These are phyloP conservation scores for Exserohilum turcica DNA, from an alignment of 2,329 filamentous ascomycete species.

Conservation along the genomic window DNA sequence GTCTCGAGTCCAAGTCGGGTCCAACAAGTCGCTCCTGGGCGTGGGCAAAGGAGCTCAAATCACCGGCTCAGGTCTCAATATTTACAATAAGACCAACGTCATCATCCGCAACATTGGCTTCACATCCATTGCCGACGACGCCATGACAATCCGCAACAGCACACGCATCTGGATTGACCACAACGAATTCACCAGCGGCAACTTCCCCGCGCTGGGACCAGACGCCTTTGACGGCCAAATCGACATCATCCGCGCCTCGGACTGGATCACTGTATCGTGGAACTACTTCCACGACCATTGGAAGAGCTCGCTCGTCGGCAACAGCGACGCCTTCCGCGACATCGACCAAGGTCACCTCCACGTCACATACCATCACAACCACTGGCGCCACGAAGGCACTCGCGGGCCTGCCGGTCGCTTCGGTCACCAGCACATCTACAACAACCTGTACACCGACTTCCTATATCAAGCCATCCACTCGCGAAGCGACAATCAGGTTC, in stretches of 20 bases:
- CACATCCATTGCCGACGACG: conserved; percentile 64
- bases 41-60: conserved; percentile 50
- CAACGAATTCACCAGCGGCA: conserved; percentile 66
- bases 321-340: conserved; percentile 61
- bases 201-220: conserved; percentile 63
- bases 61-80: conserved; percentile 57
- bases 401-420: conserved; percentile 68
- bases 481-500: conserved; percentile 52
- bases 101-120: conserved; percentile 68
- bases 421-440: conserved; percentile 68
- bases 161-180: conserved; percentile 69
- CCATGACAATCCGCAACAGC: conserved; percentile 63
- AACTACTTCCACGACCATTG: conserved; percentile 64
- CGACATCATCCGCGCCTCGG: conserved; percentile 66
- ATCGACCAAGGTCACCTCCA: conserved; percentile 67
- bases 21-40: conserved; percentile 51
- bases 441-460: conserved; percentile 52
- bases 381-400: conserved; percentile 67
- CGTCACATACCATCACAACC: conserved; percentile 71
- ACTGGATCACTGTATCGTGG: conserved; percentile 64
- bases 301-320: conserved; percentile 66
- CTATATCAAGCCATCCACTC: conserved; percentile 51
- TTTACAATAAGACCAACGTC: conserved; percentile 62
- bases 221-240: conserved; percentile 68
- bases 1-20: conserved; percentile 52